Percentiles rank a stretch among this genome's conserved stretches.
phyloP scores from a whole-genome alignment of 1,284 basidiomycete species.

The Malassezia japonica region DNA sequence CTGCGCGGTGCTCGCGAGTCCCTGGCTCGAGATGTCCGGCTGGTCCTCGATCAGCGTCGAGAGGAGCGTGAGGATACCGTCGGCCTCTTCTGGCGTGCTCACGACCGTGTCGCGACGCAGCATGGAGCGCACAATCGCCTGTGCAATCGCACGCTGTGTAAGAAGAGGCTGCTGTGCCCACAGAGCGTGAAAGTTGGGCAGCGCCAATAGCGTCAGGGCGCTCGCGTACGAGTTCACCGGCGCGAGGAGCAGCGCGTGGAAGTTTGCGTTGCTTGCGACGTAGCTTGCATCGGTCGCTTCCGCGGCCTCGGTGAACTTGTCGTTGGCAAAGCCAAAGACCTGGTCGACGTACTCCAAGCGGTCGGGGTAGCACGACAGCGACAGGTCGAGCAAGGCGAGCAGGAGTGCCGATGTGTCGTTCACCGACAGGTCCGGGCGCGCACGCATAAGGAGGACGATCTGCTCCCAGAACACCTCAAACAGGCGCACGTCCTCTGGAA shows the following conservation, averaged over 20 bases:
- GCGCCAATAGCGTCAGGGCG: conserved; percentile 39
- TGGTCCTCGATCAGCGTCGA: conserved; percentile 38
- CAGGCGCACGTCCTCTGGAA: conserved; percentile 43
- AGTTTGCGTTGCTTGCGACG: conserved; percentile 26
- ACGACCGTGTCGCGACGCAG: conserved; percentile 42
- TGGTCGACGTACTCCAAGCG: conserved; percentile 47
- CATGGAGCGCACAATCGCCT: conserved; percentile 41
- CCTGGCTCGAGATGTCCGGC: conserved; percentile 21
- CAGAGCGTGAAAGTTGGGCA: conserved; percentile 37
- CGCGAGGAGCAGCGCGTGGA: conserved; percentile 39
- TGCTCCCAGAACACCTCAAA: conserved; percentile 49
- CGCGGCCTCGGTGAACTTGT: conserved; percentile 15
- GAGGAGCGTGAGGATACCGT: conserved; percentile 43
- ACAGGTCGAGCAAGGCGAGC: conserved; percentile 41
- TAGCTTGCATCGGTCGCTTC: conserved; percentile 30
- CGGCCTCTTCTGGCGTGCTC: conserved; percentile 42
- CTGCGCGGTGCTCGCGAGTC: conserved; percentile 20
- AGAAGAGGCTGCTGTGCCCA: conserved; percentile 35
- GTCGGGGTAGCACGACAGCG: conserved; percentile 46
- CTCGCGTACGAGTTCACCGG: conserved; percentile 42
- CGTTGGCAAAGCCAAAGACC: conserved; percentile 42
- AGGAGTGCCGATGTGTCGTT: conserved; percentile 43
- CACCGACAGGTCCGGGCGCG: conserved; percentile 44
- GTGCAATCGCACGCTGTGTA: conserved; percentile 41
- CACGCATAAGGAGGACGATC: conserved; percentile 43